These are phyloP conservation scores for Trichoderma atroviride DNA, from an alignment of 2,329 filamentous ascomycete species.

Conservation along the genomic window DNA sequence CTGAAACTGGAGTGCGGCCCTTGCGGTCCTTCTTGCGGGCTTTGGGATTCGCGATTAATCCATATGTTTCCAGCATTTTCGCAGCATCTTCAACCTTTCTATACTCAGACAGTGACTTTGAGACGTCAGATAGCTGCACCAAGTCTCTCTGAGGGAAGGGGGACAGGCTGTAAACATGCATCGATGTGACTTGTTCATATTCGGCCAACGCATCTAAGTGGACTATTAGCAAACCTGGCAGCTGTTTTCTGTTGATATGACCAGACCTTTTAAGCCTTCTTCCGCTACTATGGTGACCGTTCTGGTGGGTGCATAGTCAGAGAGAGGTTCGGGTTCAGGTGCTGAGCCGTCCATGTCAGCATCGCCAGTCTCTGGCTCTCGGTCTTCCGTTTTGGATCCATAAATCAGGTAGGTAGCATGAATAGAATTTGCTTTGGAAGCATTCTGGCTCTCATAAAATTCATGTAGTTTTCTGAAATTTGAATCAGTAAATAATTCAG, in stretches of 20 bases:
- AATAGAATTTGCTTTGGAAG: constrained; percentile 74
- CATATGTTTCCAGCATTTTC: constrained; percentile 63
- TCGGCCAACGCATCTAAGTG: constrained; percentile 62
- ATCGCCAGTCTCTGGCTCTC: constrained; percentile 57
- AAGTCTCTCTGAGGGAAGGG: constrained; percentile 69
- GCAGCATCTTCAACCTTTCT: constrained; percentile 61
- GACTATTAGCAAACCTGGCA: neutral
- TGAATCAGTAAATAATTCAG: neutral
- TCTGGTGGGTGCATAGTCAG: constrained; percentile 56
- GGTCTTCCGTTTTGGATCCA: constrained; percentile 60
- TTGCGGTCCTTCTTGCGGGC: constrained; percentile 57
- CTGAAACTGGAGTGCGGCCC: constrained; percentile 34
- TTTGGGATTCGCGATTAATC: constrained; percentile 73
- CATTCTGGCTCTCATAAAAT: constrained; percentile 81
- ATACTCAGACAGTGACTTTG: constrained; percentile 62
- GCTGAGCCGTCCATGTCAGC: constrained; percentile 71
- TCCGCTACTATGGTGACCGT: constrained; percentile 71
- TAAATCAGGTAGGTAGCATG: constrained; percentile 91
- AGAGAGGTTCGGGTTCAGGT: constrained; percentile 50
- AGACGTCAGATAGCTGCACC: constrained; percentile 70
- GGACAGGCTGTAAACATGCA: constrained; percentile 87
- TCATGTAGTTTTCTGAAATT: constrained; percentile 79
- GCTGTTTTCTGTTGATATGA: neutral
- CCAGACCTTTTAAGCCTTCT: constrained; percentile 68
- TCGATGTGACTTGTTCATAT: constrained; percentile 73